These are phyloP conservation scores for Chaetomium tenue DNA, from an alignment of 495 filamentous ascomycete genomes.

Conservation along the genomic window DNA sequence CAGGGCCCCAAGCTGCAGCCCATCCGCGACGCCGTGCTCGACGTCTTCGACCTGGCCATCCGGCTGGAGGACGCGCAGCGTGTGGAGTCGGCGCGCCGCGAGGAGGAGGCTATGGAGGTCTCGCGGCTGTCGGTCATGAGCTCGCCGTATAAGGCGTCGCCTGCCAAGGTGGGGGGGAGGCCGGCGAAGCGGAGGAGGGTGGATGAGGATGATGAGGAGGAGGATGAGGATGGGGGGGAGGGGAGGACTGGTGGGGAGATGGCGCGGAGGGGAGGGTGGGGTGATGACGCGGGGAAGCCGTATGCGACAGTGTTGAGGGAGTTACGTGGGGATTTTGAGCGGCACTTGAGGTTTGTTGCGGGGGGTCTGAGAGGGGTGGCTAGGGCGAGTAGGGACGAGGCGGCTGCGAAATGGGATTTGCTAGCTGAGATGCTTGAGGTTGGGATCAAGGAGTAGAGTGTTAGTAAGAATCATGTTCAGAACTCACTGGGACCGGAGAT, in stretches of 20 bases:
- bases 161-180: constrained; percentile 20
- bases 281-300: constrained; percentile 30
- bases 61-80: constrained; percentile 50
- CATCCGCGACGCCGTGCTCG: constrained; percentile 63
- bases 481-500: too few species aligned
- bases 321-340: constrained; percentile 50
- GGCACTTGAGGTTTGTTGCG: constrained; percentile 53
- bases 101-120: constrained; percentile 44
- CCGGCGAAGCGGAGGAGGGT: constrained; percentile 25
- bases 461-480: too few species aligned
- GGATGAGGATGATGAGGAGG: constrained; percentile 43
- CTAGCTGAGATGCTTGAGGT: constrained; percentile 59
- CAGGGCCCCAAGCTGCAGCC: constrained; percentile 61
- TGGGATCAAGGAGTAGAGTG: constrained; percentile 35
- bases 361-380: constrained; percentile 57
- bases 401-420: constrained; percentile 55
- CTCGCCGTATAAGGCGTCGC: constrained; percentile 26
- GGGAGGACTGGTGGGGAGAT: not conserved
- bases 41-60: constrained; percentile 59
- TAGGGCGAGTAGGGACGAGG: constrained; percentile 54
- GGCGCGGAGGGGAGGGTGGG: not conserved
- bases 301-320: constrained; percentile 44
- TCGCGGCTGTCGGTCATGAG: constrained; percentile 36
- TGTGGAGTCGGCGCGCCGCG: constrained; percentile 38
- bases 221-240: constrained; percentile 20